Base-by-base conservation (phyloP, 306 rosid genomes). In the Corylus americana region DNA sequence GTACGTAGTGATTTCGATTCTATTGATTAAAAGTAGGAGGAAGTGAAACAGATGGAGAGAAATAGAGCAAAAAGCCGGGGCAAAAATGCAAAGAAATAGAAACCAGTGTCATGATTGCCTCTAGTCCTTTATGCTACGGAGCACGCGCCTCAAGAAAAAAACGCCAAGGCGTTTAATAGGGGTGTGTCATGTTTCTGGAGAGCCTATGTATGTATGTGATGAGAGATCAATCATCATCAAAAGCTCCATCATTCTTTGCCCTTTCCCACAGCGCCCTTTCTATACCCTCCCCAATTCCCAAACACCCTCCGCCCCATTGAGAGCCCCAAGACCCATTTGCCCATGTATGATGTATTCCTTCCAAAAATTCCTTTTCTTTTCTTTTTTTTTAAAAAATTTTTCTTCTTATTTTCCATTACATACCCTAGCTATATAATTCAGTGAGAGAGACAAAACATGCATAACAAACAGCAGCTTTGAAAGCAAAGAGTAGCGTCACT, bases 71-170 rank as follows among this genome's bases (percentile, higher is more conserved):
- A 42, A 29, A 10, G 2, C 20, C 37, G 58, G 85, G 81, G 75
- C 11, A 78, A 5, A 81, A 77, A 75, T 11, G 88, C 51, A 87
- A 83, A 64, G 67, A 20, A 12, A 3, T 11, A 68, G 4, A 55
- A 49, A 73, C 50, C 20, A 25, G 44, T 29, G 55, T 69, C 58
- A 67, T 81, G 81, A 79, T 64, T 73, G 82, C 11, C 53, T 83
- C 78, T n/a, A 77, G 66, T 73, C 78, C 75, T 79, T 79, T 42
- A 45, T 55, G 77, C 51, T 22, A 77, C n/a, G 37, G 18, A 88
- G 93, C 92, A 92, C 91, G 93, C 92, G 87, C 73, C 90, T 86
- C 95, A 75, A 85, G 45, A 89, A 79, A 82, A 55, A 73, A 91
- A 86, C 86, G 92, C 71, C 20, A 66, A 51, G 29, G 81, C 85